phyloP scores from a whole-genome alignment of 2,329 filamentous ascomycete genomes.

The Arthroderma sp. region DNA sequence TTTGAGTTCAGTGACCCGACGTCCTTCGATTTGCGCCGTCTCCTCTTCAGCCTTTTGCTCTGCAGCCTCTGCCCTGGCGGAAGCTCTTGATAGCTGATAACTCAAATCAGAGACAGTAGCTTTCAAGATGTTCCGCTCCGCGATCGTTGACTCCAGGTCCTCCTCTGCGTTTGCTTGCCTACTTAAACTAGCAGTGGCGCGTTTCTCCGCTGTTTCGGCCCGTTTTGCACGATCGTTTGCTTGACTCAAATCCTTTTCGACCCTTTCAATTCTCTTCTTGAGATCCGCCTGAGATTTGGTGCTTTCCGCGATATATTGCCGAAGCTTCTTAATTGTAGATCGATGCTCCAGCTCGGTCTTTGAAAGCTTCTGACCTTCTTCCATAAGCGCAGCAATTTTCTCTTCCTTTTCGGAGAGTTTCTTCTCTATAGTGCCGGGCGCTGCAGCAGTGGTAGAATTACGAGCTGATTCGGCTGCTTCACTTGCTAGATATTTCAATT shows the following conservation, averaged over 20 bases:
- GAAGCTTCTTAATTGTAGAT: conserved; percentile 68
- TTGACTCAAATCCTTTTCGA: conserved; percentile 43
- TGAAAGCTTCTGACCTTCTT: conserved; percentile 82
- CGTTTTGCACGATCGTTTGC: conserved; percentile 47
- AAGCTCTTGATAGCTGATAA: conserved; percentile 55
- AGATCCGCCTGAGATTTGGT: conserved; percentile 40
- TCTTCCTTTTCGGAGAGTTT: conserved; percentile 82
- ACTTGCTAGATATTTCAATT: conserved; percentile 75
- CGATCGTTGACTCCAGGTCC: conserved; percentile 49
- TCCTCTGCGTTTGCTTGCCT: conserved; percentile 41
- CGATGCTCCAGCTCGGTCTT: conserved; percentile 77
- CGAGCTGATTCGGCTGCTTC: conserved; percentile 67
- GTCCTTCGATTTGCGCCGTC: conserved; percentile 54
- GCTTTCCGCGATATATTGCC: conserved; percentile 40
- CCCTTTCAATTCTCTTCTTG: conserved; percentile 45
- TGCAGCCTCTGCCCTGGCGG: conserved; percentile 53
- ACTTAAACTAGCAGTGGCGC: conserved; percentile 44
- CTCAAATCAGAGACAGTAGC: conserved; percentile 56
- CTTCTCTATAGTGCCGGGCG: conserved; percentile 56
- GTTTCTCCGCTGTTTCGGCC: conserved; percentile 47
- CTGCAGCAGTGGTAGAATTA: conserved; percentile 50
- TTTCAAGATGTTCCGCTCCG: conserved; percentile 52
- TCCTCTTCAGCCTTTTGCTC: conserved; percentile 56
- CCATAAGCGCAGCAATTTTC: conserved; percentile 76
- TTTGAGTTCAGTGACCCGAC: conserved; percentile 43